Evolutionary conservation across 306 rosid genomes (phyloP), one percentile per base, ranked within the genome.

Genomic region (Glycyrrhiza uralensis): DNA sequence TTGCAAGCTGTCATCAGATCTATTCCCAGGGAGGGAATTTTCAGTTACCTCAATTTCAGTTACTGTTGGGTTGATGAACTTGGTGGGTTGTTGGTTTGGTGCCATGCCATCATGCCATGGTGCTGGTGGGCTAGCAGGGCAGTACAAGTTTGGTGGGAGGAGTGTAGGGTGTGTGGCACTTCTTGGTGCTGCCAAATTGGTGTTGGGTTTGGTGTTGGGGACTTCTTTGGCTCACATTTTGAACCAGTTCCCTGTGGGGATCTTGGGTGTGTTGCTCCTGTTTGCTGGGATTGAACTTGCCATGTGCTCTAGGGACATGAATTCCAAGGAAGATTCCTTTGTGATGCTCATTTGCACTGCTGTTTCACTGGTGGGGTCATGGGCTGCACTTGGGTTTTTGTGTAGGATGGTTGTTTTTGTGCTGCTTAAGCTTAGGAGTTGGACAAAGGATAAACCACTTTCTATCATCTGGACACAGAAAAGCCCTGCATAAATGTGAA

Each of bases 261-360:
- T 76, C 0, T 66, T 76, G 1, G 80, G 80, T 5, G 80, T 76
- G 42, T 56, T 76, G 58, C 75, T 76, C 0, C 4, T 76, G 2
- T 76, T 76, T 76, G 75, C 80, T 30, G 80, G 80, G 10, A 76
- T 76, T 55, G 80, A 76, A 76, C 38, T 76, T 10, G 80, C 80
- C 5, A 76, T 76, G 80, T 76, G 80, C 36, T 41, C 22, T 22
- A 76, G 74, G 56, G 80, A 76, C 64, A 76, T 76, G 80, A 76
- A 77, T 49, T 23, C 47, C 0, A 77, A 69, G 9, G 81, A 77
- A 69, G 81, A 77, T 69, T 35, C 76, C 1, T 77, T 77, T 77
- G 76, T 76, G 6, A 42, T 30, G 49, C 76, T 76, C 58, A 35
- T 76, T 46, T 45, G 62, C 9, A 68, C 81, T 47, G 65, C 81